Conservation (phyloP, 148 eudicot genomes). For the Camellia japonica region DNA sequence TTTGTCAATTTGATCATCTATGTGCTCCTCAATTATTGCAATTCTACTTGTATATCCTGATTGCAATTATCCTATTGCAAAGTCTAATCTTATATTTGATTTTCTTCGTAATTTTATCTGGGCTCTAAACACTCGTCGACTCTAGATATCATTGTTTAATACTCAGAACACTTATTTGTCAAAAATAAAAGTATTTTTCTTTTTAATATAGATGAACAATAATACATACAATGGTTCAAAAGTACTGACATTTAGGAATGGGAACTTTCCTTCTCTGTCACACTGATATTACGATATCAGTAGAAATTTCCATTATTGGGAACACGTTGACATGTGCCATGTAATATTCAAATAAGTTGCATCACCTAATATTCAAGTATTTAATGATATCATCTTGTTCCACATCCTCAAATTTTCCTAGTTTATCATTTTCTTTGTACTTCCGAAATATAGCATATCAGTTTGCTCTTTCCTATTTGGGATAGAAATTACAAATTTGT, state of each 20-base stretch:
- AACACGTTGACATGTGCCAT: background rate
- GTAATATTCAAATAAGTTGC: background rate
- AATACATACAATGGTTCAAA: background rate
- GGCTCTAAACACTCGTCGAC: background rate
- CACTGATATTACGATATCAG: background rate
- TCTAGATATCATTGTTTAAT: background rate
- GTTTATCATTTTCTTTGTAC: background rate
- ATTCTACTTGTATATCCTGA: background rate
- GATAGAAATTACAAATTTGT: background rate
- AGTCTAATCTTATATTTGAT: background rate
- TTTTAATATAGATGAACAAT: slow-evolving; percentile 2
- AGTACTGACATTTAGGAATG: background rate
- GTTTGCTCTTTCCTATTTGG: background rate
- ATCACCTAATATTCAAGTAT: background rate
- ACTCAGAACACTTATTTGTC: no score
- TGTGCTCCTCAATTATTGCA: slow-evolving; percentile 12
- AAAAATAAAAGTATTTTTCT: background rate
- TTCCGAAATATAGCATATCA: background rate
- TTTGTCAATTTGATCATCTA: background rate
- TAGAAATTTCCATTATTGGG: background rate
- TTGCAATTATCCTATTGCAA: background rate
- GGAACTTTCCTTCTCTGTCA: background rate
- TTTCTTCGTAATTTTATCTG: no score
- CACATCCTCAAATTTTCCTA: background rate
- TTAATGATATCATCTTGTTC: background rate